Evolutionary conservation across 1,139 yeast species (phyloP), one percentile per base, ranked within the genome.

Genomic region (Yueomyces sp.): DNA sequence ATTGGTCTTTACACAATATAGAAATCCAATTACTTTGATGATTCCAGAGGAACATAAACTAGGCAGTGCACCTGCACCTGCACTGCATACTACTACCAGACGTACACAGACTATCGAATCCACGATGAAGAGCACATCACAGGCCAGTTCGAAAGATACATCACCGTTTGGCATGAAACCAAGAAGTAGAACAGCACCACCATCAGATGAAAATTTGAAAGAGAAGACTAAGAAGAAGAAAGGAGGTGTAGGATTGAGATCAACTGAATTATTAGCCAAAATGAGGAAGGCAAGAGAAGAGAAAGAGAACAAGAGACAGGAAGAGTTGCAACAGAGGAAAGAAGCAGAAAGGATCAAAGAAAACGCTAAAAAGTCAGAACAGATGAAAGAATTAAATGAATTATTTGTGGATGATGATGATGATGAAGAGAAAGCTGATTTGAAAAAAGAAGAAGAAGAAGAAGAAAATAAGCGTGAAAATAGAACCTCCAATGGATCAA

Each of bases 221-320:
- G 42, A 38, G n/a, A 26, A 39, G 39, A 12, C 39, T 41, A 39
- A 46, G 43, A 33, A 32, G 19, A 36, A 44, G 39, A 45, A 51
- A 39, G 50, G 49, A 31, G 44, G 47, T 11, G 50, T 46, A 40
- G 60, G 60, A 1, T 48, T 61, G 30, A 54, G 54, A 41, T 59
- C 64, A 1, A 60, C 62, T 2, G 61, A 51, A 4, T 42, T 61
- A 4, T 50, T 60, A 33, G 62, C 57, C 1, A 55, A 51, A 40
- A 59, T 60, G 63, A 53, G 58, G 38, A 52, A 54, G 35, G 58
- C 53, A 31, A 50, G 64, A 42, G 63, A 57, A 37, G 50, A 47
- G 19, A 58, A 57, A 42, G 65, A 61, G 38, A 45, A 46, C n/a
- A 50, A 50, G 32, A 52, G 65, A 40, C 57, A 51, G 36, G 47